Evolutionary conservation across 805 yeast genomes (phyloP).

Genomic region (Teunomyces tritomae): DNA sequence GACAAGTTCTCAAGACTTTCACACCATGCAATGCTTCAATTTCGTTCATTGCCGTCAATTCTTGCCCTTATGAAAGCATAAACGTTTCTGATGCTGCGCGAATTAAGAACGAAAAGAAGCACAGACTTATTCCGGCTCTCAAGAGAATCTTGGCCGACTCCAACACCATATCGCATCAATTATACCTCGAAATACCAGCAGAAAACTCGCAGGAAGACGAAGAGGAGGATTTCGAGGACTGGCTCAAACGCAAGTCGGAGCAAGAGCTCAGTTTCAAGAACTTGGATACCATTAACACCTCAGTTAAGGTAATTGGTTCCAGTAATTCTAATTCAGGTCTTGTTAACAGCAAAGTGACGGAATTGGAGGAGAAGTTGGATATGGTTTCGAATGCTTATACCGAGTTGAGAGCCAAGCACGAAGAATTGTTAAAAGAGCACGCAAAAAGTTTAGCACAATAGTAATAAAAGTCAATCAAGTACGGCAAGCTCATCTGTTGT

Average conservation of each 20-base stretch:
- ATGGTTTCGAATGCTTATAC: constrained; percentile 58
- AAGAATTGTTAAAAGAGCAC: constrained; percentile 53
- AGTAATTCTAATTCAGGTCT: constrained; percentile 10
- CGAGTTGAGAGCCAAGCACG: constrained; percentile 58
- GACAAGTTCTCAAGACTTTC: constrained; percentile 62
- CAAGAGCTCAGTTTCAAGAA: constrained; percentile 55
- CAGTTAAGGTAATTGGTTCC: constrained; percentile 21
- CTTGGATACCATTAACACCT: constrained; percentile 38
- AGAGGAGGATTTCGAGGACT: constrained; percentile 41
- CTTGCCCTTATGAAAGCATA: constrained; percentile 19
- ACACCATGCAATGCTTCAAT: constrained; percentile 39
- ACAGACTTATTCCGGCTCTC: constrained; percentile 56
- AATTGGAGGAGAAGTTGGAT: constrained; percentile 44
- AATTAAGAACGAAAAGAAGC: constrained; percentile 29
- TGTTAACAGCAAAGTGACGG: constrained; percentile 22
- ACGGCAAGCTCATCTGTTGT: constrained; percentile 6
- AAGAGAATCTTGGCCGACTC: constrained; percentile 55
- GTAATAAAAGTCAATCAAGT: neutral
- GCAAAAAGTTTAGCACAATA: constrained; percentile 19
- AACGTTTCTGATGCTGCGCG: constrained; percentile 13
- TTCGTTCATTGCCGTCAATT: constrained; percentile 24
- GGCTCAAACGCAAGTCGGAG: constrained; percentile 46
- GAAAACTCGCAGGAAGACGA: constrained; percentile 4
- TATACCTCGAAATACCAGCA: constrained; percentile 34
- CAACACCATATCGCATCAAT: constrained; percentile 42